A percentile compares a stretch with the other conserved stretches of the same genome.
phyloP scores from a whole-genome alignment of 106 monocot genomes.

The Dioscorea dumetorum region DNA sequence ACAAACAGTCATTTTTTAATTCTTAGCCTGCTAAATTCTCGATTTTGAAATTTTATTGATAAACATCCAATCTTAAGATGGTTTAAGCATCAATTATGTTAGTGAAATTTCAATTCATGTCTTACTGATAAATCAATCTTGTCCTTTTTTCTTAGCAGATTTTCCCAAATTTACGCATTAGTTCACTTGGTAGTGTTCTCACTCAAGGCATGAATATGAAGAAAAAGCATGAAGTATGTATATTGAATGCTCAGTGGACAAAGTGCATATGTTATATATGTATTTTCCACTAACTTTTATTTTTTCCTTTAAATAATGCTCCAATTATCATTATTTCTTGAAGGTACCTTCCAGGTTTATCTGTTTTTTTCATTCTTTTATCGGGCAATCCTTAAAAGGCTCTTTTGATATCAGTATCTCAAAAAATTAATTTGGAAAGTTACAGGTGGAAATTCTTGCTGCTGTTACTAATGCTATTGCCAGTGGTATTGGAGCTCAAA shows the following conservation, averaged over 20 bases:
- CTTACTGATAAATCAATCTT: background rate
- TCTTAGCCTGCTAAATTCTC: too few relatives aligned
- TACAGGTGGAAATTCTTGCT: constrained; percentile 75
- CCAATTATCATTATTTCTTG: too few relatives aligned
- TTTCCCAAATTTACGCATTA: constrained; percentile 30
- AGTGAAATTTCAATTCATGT: too few relatives aligned
- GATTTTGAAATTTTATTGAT: too few relatives aligned
- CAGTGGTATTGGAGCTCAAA: constrained; percentile 40
- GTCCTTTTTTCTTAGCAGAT: constrained; percentile 43
- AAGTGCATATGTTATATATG: background rate
- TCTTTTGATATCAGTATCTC: too few relatives aligned
- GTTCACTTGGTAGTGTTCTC: constrained; percentile 69
- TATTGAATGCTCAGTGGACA: background rate
- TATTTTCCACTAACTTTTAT: background rate
- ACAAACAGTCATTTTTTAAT: too few relatives aligned
- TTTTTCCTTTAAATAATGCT: too few relatives aligned
- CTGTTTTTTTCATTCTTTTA: too few relatives aligned
- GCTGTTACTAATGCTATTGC: constrained; percentile 47
- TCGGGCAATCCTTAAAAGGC: too few relatives aligned
- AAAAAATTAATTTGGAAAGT: background rate
- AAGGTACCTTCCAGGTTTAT: too few relatives aligned
- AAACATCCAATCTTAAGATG: too few relatives aligned
- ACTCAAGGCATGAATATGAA: constrained; percentile 92
- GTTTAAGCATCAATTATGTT: too few relatives aligned
- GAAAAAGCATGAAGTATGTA: constrained; percentile 93